Percentiles rank a stretch among this genome's conserved stretches.
Evolutionary conservation across 441 rosid species (phyloP).

Genomic region (Eruca vesicaria): DNA sequence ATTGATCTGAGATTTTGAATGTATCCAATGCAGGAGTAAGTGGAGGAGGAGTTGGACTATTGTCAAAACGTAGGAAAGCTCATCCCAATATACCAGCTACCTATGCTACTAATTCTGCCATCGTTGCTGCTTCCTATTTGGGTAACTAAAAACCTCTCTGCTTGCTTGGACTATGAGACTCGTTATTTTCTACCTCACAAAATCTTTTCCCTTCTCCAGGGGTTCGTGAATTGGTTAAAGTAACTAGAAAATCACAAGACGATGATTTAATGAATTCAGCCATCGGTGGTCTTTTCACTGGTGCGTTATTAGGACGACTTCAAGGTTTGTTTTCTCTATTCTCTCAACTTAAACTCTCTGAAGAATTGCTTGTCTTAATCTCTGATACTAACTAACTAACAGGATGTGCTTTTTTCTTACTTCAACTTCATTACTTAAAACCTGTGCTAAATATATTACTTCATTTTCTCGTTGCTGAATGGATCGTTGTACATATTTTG

Average conservation of each 20-base stretch:
- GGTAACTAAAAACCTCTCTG: slow-evolving; percentile 40
- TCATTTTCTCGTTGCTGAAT: neutral
- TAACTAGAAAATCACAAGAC: slow-evolving; percentile 58
- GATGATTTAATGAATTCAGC: slow-evolving; percentile 74
- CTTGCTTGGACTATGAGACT: neutral
- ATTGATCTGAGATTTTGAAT: no score
- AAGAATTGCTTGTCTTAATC: no score
- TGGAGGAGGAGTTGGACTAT: slow-evolving; percentile 69
- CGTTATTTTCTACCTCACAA: neutral
- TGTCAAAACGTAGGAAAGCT: slow-evolving; percentile 59
- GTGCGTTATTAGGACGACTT: slow-evolving; percentile 82
- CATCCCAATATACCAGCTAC: slow-evolving; percentile 59
- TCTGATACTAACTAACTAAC: no score
- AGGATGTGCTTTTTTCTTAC: neutral
- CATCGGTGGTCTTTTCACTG: slow-evolving; percentile 72
- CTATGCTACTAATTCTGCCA: slow-evolving; percentile 69
- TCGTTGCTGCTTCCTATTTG: slow-evolving; percentile 72
- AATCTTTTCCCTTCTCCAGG: slow-evolving; percentile 41
- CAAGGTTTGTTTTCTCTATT: slow-evolving; percentile 51
- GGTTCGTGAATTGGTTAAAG: slow-evolving; percentile 77
- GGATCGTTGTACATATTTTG: neutral
- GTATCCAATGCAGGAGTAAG: slow-evolving; percentile 42
- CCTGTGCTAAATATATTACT: neutral
- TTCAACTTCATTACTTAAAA: neutral
- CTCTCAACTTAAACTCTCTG: neutral